A percentile compares a stretch with the other conserved stretches of the same genome.
These are phyloP conservation scores for Bipolaris bicolor DNA, from an alignment of 2,329 filamentous ascomycete genomes.

Conservation along the genomic window DNA sequence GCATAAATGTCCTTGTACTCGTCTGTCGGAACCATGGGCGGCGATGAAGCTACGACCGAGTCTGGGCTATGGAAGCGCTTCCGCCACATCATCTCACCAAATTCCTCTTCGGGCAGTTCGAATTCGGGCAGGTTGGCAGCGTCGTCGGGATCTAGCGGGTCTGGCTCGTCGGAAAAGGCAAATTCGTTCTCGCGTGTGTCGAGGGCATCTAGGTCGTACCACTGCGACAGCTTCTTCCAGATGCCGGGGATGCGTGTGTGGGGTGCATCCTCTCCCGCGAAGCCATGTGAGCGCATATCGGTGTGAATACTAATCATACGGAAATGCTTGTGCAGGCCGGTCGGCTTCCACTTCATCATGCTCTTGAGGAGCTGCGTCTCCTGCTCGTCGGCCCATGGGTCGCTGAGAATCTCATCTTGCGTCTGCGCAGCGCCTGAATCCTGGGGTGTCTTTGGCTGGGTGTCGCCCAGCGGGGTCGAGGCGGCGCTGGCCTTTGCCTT, in stretches of 20 bases:
- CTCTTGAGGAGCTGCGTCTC: conserved; percentile 91
- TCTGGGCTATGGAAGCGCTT: conserved; percentile 42
- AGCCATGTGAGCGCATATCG: conserved; percentile 60
- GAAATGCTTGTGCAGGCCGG: conserved; percentile 68
- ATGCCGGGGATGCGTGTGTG: conserved; percentile 92
- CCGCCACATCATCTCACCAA: conserved; percentile 53
- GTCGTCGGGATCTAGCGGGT: conserved; percentile 50
- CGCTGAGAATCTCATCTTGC: conserved; percentile 66
- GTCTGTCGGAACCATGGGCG: conserved; percentile 37
- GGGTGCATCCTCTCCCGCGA: conserved; percentile 69
- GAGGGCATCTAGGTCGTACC: conserved; percentile 85
- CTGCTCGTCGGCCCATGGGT: conserved; percentile 95
- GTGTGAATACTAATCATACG: conserved; percentile 57
- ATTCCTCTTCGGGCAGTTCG: conserved; percentile 52
- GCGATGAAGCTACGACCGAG: conserved; percentile 38
- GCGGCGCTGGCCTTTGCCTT: conserved; percentile 64
- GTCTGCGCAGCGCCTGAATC: conserved; percentile 52
- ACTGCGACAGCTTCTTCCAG: conserved; percentile 81
- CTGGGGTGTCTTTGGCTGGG: conserved; percentile 50
- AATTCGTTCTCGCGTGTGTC: conserved; percentile 77
- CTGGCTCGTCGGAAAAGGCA: conserved; percentile 64
- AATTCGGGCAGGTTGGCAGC: conserved; percentile 47
- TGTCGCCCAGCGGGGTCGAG: conserved; percentile 59
- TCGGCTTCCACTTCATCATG: conserved; percentile 95
- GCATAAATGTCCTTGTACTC: conserved; percentile 43